Base-by-base conservation (phyloP, 2,329 filamentous ascomycete species). In the Colletotrichum brevisporum region DNA sequence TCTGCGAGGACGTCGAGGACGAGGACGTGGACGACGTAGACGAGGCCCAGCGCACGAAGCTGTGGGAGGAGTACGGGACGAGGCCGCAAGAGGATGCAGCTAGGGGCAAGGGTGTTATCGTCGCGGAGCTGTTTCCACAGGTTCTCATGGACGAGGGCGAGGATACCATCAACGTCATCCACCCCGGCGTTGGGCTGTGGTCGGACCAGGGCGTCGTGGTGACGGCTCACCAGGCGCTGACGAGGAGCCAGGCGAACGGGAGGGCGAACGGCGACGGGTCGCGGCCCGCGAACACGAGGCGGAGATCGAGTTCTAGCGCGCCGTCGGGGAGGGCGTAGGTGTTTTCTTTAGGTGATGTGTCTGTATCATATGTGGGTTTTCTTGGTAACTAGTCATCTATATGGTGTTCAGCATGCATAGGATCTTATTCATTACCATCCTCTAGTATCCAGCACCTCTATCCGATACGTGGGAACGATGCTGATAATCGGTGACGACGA, bases 91-190 rank as follows among this genome's bases (percentile, higher is more conserved):
- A 8, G 41, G 24, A 13, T 18, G 54, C 45, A 9, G 26, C 41
- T 4, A 68, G 67, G 9, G 43, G 55, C 4, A 9, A 70, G 50
- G 52, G 65, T 0, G 45, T 39, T 0, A 57, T 72, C 0, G 60
- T 76, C 1, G 74, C 72, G 0, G 68, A 71, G 13, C 57, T 78
- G 8, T 78, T 78, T 27, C 76, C 76, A 0, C 74, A 76, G 39
- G 73, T 77, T 2, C 61, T 73, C 0, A 73, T 73, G 6, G 65
- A 72, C 0, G 73, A 74, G 24, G 71, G 71, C 36, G 60, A 63
- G 26, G 51, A 63, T 13, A 63, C 41, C 16, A n/a, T 63, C 2
- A 36, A 63, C 13, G 63, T 76, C 43, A 70, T 77, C 31, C 70
- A 71, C 4, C 73, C 77, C 5, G 76, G 73, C 4, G 67, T 74